A percentile compares a stretch with the other conserved stretches of the same genome.
These are phyloP conservation scores for Eimeria falciformis DNA, from an alignment of 169 alveolate species.

Conservation along the genomic window DNA sequence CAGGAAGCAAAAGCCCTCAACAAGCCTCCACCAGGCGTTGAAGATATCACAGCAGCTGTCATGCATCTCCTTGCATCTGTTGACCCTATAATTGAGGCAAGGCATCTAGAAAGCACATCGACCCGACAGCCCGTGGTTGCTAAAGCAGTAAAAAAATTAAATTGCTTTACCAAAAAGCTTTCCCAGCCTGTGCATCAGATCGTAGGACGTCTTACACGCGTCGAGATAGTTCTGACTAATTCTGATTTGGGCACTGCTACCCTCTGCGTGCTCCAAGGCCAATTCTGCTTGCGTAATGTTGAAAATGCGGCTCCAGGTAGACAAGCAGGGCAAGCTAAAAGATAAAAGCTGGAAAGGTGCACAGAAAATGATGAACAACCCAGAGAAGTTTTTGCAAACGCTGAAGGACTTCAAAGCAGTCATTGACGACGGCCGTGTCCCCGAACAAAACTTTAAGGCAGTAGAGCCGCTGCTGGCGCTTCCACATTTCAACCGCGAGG, in stretches of 20 bases:
- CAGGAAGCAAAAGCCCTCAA: slow-evolving; percentile 94
- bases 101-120: neutral
- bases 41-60: slow-evolving; percentile 93
- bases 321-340: slow-evolving; percentile 94
- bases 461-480: slow-evolving; percentile 85
- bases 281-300: no score
- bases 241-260: no score
- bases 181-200: no score
- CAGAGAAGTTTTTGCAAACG: slow-evolving; percentile 93
- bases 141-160: no score
- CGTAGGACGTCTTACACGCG: no score
- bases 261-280: no score
- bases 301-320: slow-evolving; percentile 87
- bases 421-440: slow-evolving; percentile 92
- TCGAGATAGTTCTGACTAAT: no score
- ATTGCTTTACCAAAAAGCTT: no score
- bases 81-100: slow-evolving; percentile 81
- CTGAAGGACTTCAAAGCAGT: slow-evolving; percentile 91
- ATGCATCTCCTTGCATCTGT: slow-evolving; percentile 93
- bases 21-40: slow-evolving; percentile 97
- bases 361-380: slow-evolving; percentile 95
- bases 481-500: slow-evolving; percentile 92
- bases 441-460: slow-evolving; percentile 92
- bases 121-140: no score
- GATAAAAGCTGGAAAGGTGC: slow-evolving; percentile 96